phyloP scores from a whole-genome alignment of 2,329 filamentous ascomycete species.

The Amauroascus niger region DNA sequence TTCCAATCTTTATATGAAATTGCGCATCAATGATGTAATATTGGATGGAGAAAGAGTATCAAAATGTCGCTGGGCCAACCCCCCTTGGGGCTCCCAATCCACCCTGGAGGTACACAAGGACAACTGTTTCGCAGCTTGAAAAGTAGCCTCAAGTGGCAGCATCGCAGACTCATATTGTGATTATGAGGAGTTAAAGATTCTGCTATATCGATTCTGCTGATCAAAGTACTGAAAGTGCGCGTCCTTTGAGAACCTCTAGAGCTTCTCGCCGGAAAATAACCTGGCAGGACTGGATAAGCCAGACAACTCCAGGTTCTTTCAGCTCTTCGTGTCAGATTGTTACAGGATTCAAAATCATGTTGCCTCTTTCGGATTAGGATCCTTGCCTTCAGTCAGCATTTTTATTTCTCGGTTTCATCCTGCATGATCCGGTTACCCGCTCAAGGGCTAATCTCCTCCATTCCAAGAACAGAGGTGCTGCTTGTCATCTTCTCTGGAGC shows the following conservation, averaged over 20 bases:
- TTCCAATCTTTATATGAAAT: background rate
- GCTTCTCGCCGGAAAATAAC: background rate
- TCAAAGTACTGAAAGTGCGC: background rate
- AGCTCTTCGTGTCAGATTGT: constrained; percentile 5
- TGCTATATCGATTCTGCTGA: background rate
- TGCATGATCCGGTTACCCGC: constrained; percentile 3
- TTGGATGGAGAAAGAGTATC: too few species aligned
- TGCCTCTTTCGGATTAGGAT: background rate
- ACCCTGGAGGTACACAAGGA: too few species aligned
- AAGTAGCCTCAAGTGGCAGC: background rate
- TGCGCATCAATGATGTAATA: background rate
- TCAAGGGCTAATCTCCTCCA: background rate
- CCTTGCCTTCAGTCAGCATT: background rate
- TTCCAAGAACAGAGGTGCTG: background rate
- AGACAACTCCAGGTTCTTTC: background rate
- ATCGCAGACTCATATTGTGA: background rate
- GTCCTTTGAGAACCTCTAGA: background rate
- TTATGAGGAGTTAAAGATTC: background rate
- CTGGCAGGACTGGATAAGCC: background rate
- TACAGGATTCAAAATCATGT: constrained; percentile 3
- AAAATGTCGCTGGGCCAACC: too few species aligned
- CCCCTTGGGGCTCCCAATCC: too few species aligned
- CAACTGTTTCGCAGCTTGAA: too few species aligned
- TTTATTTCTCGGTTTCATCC: constrained; percentile 1
- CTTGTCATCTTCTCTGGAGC: background rate